Conservation (phyloP, 2,329 filamentous ascomycete species). For the Beauveria sp. region DNA sequence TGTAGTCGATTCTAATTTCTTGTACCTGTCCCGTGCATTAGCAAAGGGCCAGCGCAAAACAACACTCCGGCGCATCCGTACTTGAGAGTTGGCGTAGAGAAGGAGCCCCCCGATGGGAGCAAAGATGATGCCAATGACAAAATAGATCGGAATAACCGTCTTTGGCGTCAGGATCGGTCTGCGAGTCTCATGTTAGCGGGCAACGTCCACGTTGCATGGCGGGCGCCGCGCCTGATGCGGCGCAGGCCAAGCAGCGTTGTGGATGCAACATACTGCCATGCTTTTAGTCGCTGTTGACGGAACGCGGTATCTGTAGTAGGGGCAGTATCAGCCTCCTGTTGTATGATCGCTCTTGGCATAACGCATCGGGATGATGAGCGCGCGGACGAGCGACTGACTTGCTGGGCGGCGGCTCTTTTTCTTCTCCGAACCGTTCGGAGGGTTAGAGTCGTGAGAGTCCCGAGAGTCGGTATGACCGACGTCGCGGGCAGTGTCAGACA, state of each 20-base stretch:
- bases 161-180: conserved; percentile 94
- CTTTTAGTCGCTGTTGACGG: conserved; percentile 91
- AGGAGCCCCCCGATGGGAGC: conserved; percentile 84
- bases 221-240: conserved; percentile 15
- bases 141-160: conserved; percentile 86
- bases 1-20: conserved; percentile 88
- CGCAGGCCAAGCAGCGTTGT: background rate
- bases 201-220: conserved; percentile 16
- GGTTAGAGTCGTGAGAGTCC: conserved; percentile 43
- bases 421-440: conserved; percentile 55
- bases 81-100: conserved; percentile 75
- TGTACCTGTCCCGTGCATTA: conserved; percentile 55
- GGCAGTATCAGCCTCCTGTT: background rate
- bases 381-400: conserved; percentile 47
- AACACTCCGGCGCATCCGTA: conserved; percentile 29
- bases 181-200: conserved; percentile 25
- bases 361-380: background rate
- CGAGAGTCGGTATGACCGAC: conserved; percentile 45
- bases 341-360: background rate
- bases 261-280: conserved; percentile 75
- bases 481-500: conserved; percentile 40
- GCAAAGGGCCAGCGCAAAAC: conserved; percentile 6
- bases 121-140: conserved; percentile 83
- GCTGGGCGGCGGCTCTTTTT: conserved; percentile 87
- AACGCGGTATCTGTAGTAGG: conserved; percentile 74